Conservation (phyloP, 148 eudicot genomes). For the Polygonum aviculare region DNA sequence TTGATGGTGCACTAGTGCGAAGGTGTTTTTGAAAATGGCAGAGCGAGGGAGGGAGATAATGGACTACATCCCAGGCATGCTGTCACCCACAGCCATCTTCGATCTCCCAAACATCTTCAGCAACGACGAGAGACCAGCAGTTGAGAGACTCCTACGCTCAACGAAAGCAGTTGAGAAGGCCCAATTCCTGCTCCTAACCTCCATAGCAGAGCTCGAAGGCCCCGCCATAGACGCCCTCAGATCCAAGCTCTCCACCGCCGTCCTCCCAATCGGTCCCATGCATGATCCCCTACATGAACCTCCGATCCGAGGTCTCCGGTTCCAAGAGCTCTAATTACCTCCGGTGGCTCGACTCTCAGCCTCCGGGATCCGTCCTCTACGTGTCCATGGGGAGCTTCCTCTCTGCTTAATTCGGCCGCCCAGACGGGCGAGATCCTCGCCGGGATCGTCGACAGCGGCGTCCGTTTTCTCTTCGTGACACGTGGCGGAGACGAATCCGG, state of each 20-base stretch:
- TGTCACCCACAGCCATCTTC: slow-evolving; percentile 30
- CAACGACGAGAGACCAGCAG: slow-evolving; percentile 14
- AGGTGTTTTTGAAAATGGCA: not conserved
- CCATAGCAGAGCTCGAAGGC: slow-evolving; percentile 42
- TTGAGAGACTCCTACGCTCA: slow-evolving; percentile 12
- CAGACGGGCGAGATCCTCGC: not conserved
- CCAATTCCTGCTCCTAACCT: slow-evolving; percentile 34
- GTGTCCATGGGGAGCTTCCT: slow-evolving; percentile 8
- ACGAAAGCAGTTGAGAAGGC: slow-evolving; percentile 23
- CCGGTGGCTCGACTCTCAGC: slow-evolving; percentile 38
- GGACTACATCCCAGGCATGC: slow-evolving; percentile 53
- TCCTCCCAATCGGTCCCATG: slow-evolving; percentile 40
- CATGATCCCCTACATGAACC: slow-evolving; percentile 36
- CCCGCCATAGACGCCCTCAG: slow-evolving; percentile 27
- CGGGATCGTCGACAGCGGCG: not conserved
- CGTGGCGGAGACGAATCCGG: not conserved
- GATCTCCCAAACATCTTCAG: slow-evolving; percentile 37
- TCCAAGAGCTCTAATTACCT: slow-evolving; percentile 16
- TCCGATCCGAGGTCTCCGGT: not conserved
- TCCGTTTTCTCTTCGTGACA: not conserved
- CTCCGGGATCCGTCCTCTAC: slow-evolving; percentile 6
- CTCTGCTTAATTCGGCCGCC: not conserved
- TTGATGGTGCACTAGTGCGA: no score
- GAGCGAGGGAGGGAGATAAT: slow-evolving; percentile 34
- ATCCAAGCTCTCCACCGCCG: slow-evolving; percentile 12